Evolutionary conservation across 1,284 basidiomycete species (phyloP), one percentile per base, ranked within the genome.

Genomic region (Neotropicomus parvogracilis): DNA sequence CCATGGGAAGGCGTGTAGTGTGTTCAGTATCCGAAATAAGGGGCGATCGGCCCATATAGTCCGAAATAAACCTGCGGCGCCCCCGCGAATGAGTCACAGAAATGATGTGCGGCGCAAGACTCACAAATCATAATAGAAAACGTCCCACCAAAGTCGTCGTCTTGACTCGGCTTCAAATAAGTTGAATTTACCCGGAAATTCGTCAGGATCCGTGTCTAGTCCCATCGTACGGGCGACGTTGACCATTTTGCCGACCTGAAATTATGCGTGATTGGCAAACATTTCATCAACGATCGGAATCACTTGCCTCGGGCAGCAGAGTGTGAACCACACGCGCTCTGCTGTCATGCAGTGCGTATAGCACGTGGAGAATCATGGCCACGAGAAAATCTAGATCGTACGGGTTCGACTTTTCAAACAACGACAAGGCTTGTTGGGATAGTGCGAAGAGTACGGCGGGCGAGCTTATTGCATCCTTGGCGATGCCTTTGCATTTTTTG

Each of bases 101-200:
- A 41, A 40, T 43, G 40, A 46, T 16, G 35, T 13, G 42, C 34
- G 21, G 37, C 16, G 49, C 54, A 43, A 37, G 44, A 76, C 81
- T 60, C 60, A 87, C 85, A 80, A 63, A 60, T 88, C 85, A 60
- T 81, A 85, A 63, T 78, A 85, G 61, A 79, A 76, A 10, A 86
- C 71, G 49, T 85, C 82, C 85, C 86, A 88, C 83, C 85, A 87
- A 2, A 85, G 62, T 57, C 80, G 70, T 50, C 81, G 69, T 53
- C 81, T 73, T 55, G 74, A 73, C 60, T 85, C 83, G 21, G 78
- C 76, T 49, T 82, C 77, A 47, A 77, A 79, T 64, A 77, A 54
- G 55, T 70, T 61, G 60, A 64, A 63, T 56, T 56, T 64, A 36
- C 63, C 72, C 2, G 70, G 65, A 46, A 71, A 74, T 49, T 78